Base-by-base conservation (phyloP, 805 yeast species). In the Kluyveromyces siamensis region DNA sequence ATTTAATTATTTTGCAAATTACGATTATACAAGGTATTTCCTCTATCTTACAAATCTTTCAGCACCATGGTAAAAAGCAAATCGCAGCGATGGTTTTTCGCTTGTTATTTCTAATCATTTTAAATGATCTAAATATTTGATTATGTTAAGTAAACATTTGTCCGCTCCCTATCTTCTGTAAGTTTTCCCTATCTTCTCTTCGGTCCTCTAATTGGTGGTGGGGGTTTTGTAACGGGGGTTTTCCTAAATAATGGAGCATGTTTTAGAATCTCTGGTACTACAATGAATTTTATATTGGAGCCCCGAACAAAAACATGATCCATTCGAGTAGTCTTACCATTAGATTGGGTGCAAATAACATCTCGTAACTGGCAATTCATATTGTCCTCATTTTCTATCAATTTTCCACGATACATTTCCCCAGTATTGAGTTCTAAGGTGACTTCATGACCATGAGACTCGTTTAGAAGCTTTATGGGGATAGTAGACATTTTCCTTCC, bases 221-320 rank as follows among this genome's bases (percentile, higher is more conserved):
- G 77, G 2, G 87, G 88, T 62, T 77, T 82, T 21, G 76, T 77
- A 45, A 71, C 66, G 1, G 71, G 62, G 65, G 76, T 67, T 61
- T 72, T 69, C 55, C 80, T 81, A 58, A 91, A 84, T 81, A 90
- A 78, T 13, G 98, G 98, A 1, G 98, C 96, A 62, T 88, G 80
- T 57, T 75, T 77, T 46, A 91, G 74, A 67, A 90, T 81, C 45
- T 91, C 98, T 0, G 99, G 99, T 6, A 93, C 81, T 18, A 83
- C 79, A 53, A 93, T 76, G 65, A 88, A 84, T 52, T 89, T 77
- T 21, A 91, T 80, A 68, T 86, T 90, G 0, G 96, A 87, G 1
- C 99, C 99, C 58, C 99, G 78, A 3, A 91, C 80, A 63, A 87
- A 90, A 3, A 89, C 95, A 57, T 84, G 87, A 53, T 85, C 88